phyloP scores from a whole-genome alignment of 306 rosid species.

The Trifolium pratense region DNA sequence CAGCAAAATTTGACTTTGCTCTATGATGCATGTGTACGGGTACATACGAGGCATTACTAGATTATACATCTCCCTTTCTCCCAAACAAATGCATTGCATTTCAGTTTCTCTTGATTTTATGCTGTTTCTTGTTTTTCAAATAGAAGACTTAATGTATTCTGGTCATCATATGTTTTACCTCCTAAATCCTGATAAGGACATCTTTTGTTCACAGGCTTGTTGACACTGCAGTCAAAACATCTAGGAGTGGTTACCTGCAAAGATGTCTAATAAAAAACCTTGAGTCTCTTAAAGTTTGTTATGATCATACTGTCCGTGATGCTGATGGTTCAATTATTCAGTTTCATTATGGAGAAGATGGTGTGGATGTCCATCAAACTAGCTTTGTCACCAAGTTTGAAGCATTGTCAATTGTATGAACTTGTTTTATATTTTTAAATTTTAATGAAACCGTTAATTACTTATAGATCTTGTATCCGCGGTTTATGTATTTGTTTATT shows the following conservation, averaged over 20 bases:
- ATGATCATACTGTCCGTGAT: slow-evolving; percentile 95
- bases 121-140: background rate
- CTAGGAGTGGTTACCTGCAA: slow-evolving; percentile 98
- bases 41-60: background rate
- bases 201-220: slow-evolving; percentile 67
- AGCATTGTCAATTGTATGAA: slow-evolving; percentile 66
- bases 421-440: slow-evolving; percentile 36
- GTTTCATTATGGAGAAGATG: slow-evolving; percentile 92
- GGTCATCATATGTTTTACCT: slow-evolving; percentile 14
- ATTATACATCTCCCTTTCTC: background rate
- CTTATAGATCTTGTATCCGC: slow-evolving; percentile 26
- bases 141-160: slow-evolving; percentile 22
- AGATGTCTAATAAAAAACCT: slow-evolving; percentile 91
- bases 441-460: slow-evolving; percentile 31
- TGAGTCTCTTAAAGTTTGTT: slow-evolving; percentile 81
- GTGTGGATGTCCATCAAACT: slow-evolving; percentile 91
- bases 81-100: slow-evolving; percentile 4
- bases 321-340: slow-evolving; percentile 91
- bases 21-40: too few relatives aligned
- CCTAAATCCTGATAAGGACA: slow-evolving; percentile 22
- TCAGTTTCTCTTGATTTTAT: slow-evolving; percentile 22
- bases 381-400: slow-evolving; percentile 81
- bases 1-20: background rate
- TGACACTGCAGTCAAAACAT: slow-evolving; percentile 97
- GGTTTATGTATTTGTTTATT: slow-evolving; percentile 23